Evolutionary conservation across 1,284 basidiomycete genomes (phyloP), one percentile per base, ranked within the genome.

Genomic region (Mycosarcoma mackinlayi): DNA sequence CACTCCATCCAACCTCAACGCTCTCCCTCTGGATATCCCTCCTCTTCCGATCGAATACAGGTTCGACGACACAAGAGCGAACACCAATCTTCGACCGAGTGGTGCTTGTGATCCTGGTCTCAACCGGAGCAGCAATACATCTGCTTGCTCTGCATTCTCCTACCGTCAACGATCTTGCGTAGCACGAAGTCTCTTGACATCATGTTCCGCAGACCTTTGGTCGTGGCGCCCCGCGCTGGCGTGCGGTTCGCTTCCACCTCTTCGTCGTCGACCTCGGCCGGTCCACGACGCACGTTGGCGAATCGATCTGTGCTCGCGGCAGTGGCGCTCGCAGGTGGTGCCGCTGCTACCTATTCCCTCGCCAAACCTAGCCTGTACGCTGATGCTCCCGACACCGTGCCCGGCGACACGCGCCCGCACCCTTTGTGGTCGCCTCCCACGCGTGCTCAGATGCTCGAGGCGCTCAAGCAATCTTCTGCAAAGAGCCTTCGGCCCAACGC

Each of bases 401-500:
- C 69, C 4, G 69, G 69, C 14, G 78, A 80, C 48, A 74, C 73
- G 23, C 69, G 78, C 19, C 77, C 78, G 8, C 72, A 69, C 38
- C 75, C 72, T 31, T 69, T 80, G 35, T 82, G 80, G 80, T 73
- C 75, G 53, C 78, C 79, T 10, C 80, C 80, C 6, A 75, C 78
- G 13, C 75, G 80, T 24, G 68, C 78, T 18, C 79, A 82, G 72
- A 82, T 82, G 80, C 63, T 82, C 66, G 73, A 76, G 27, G 80
- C 80, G 10, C 76, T 82, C 49, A 75, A 73, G 61, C 65, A 65
- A 30, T 78, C 75, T 23, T 79, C 76, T 4, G 64, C 75, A 6
- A 67, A 66, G 28, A 57, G 52, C 31, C 62, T 81, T 8, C 77
- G 79, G n/a, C 76, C 76, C 39, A 62, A 61, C 44, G 58, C 71